Conservation (phyloP, 257 asterid species). For the Thymus quinquecostatus region DNA sequence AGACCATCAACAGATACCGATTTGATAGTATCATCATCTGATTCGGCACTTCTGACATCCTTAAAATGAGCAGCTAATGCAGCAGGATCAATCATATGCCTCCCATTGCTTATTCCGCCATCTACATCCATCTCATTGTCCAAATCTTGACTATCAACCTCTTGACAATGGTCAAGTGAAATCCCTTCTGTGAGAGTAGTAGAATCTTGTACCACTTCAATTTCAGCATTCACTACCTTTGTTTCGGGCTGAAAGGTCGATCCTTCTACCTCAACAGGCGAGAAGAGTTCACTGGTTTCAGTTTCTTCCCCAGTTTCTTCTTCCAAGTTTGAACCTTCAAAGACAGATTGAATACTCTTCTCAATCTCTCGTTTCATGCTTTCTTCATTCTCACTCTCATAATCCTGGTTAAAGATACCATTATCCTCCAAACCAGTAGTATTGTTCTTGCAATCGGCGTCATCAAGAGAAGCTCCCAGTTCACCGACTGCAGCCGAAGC, state of each 20-base stretch:
- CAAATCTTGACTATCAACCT: conserved; percentile 39
- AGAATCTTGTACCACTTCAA: conserved; percentile 22
- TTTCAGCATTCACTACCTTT: conserved; percentile 25
- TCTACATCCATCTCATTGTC: conserved; percentile 38
- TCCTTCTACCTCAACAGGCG: conserved; percentile 33
- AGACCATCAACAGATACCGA: conserved; percentile 38
- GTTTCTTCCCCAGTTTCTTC: conserved; percentile 30
- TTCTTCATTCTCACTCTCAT: conserved; percentile 33
- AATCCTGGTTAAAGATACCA: conserved; percentile 20
- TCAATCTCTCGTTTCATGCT: conserved; percentile 33
- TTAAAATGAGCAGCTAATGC: conserved; percentile 29
- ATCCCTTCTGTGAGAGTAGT: conserved; percentile 34
- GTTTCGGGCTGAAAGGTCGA: conserved; percentile 23
- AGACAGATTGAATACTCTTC: conserved; percentile 19
- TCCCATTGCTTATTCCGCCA: conserved; percentile 28
- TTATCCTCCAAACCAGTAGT: conserved; percentile 28
- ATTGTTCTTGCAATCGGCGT: conserved; percentile 19
- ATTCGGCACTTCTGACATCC: conserved; percentile 32
- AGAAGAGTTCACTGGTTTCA: conserved; percentile 32
- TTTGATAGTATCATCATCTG: conserved; percentile 30
- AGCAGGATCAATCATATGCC: conserved; percentile 36
- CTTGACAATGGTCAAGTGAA: conserved; percentile 35
- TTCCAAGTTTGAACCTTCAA: conserved; percentile 26
- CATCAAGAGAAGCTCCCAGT: conserved; percentile 23
- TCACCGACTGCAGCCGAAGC: conserved; percentile 24